Evolutionary conservation across 371 early-diverging fungal genomes (phyloP).

Genomic region (Chytridiales sp.): DNA sequence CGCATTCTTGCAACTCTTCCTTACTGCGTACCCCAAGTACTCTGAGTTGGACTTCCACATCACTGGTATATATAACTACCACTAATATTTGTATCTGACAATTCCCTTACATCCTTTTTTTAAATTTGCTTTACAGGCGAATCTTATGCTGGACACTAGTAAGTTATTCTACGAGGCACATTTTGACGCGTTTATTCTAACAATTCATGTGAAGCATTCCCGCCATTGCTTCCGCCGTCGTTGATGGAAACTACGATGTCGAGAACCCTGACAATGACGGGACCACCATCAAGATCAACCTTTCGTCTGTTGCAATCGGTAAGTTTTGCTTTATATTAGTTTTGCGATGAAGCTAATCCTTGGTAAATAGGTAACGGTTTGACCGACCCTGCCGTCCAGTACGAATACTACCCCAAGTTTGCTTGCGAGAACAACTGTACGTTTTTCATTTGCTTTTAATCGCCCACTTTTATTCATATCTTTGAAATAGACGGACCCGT

Average conservation of each 20-base stretch:
- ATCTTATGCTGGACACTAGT: slow-evolving; percentile 59
- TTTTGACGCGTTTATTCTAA: too few relatives aligned
- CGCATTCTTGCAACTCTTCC: slow-evolving; percentile 60
- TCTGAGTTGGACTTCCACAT: slow-evolving; percentile 66
- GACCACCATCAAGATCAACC: slow-evolving; percentile 30
- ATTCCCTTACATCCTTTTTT: too few relatives aligned
- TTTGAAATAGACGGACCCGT: slow-evolving; percentile 70
- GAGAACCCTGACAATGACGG: slow-evolving; percentile 18
- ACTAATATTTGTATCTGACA: too few relatives aligned
- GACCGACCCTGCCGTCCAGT: slow-evolving; percentile 84
- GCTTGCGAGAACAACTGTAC: slow-evolving; percentile 67
- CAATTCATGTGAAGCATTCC: slow-evolving; percentile 26
- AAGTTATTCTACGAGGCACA: too few relatives aligned
- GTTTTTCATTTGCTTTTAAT: background rate
- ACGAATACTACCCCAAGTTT: slow-evolving; percentile 85
- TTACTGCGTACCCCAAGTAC: slow-evolving; percentile 42
- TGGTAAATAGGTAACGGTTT: slow-evolving; percentile 83
- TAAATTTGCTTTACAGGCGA: slow-evolving; percentile 60
- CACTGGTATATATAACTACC: slow-evolving; percentile 56
- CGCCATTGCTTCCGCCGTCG: slow-evolving; percentile 43
- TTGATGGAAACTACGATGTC: slow-evolving; percentile 35
- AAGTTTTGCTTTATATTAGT: slow-evolving; percentile 45
- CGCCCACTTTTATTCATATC: slow-evolving; percentile 54
- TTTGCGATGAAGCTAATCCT: slow-evolving; percentile 61
- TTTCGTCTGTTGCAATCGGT: slow-evolving; percentile 70